Evolutionary conservation across 208 protist genomes (phyloP), one percentile per base, ranked within the genome.

Genomic region (Crithidia fasciculata): DNA sequence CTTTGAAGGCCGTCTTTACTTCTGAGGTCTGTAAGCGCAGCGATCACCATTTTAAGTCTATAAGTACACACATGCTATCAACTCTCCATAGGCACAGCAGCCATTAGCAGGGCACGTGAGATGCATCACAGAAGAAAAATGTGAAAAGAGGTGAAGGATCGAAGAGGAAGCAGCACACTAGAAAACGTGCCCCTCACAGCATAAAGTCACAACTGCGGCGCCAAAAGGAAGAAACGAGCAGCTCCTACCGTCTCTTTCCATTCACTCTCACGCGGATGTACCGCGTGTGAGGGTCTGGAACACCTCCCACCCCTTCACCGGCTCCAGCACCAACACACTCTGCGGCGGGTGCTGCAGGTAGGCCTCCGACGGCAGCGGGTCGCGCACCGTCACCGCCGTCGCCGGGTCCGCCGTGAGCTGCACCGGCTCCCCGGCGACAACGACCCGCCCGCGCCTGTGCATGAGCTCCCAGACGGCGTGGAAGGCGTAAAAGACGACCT

Each of bases 241-340:
- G 13, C 16, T 5, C 5, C 9, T 2, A 43, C 3, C 43, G 2
- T 39, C 28, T 45, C 6, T 53, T 4, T 80, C 72, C 47, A 41
- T 49, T 9, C 59, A 37, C 37, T 18, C 12, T 18, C 28, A 63
- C 18, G 8, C n/a, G 19, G 54, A 16, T 4, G 15, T n/a, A n/a
- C 36, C 15, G 28, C 55, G 8, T 15, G 8, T 55, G 56, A 50
- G 47, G 6, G 8, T 8, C 40, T 60, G 68, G 45, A 80, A 49
- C 18, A 63, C 61, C 43, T 62, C 12, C 47, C 69, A 72, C 15
- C 55, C 64, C 6, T 68, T 58, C 37, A 57, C 65, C 2, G 76
- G 76, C 55, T 71, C 76, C 43, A 81, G 47, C 67, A 75, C 68
- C 37, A 81, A 37, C 45, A 75, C 65, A 5, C 44, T 56, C 45